A percentile compares a stretch with the other conserved stretches of the same genome.
Evolutionary conservation across 345 rosid species (phyloP).

Genomic region (Gossypium herbaceum): DNA sequence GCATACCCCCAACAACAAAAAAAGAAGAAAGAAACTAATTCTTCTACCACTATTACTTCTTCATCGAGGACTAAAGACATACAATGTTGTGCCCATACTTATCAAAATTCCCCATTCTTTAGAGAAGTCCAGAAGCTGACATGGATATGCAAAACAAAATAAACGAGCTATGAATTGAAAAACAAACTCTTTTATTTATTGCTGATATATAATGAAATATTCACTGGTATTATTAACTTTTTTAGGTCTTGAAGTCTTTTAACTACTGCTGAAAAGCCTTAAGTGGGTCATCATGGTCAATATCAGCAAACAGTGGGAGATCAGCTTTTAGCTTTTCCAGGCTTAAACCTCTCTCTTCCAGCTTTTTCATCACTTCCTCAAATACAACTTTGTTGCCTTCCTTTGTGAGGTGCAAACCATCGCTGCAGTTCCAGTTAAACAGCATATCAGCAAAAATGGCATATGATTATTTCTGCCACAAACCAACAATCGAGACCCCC

Average conservation of each 20-base stretch:
- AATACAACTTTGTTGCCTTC: slow-evolving; percentile 65
- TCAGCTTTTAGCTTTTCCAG: slow-evolving; percentile 51
- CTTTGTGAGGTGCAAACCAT: slow-evolving; percentile 68
- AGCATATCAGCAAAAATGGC: neutral
- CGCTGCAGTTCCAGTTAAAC: slow-evolving; percentile 37
- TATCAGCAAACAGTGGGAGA: slow-evolving; percentile 52
- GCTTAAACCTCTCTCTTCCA: slow-evolving; percentile 48
- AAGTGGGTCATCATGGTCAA: slow-evolving; percentile 63
- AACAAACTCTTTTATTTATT: too few relatives aligned
- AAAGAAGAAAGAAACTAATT: too few relatives aligned
- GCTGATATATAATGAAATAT: too few relatives aligned
- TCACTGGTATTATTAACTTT: too few relatives aligned
- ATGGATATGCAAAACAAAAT: too few relatives aligned
- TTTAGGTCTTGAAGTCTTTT: neutral
- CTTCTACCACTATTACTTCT: too few relatives aligned
- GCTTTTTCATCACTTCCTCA: slow-evolving; percentile 60
- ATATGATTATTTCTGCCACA: neutral
- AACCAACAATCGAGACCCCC: neutral
- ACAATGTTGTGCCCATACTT: too few relatives aligned
- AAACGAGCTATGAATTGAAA: too few relatives aligned
- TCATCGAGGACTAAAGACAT: too few relatives aligned
- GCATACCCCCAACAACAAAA: too few relatives aligned
- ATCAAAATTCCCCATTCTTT: too few relatives aligned
- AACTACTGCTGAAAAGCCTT: slow-evolving; percentile 41
- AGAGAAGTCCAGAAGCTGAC: too few relatives aligned